Percentiles rank a stretch among this genome's conserved stretches.
phyloP scores from a whole-genome alignment of 2,329 filamentous ascomycete genomes.

The Didymella segeticola region DNA sequence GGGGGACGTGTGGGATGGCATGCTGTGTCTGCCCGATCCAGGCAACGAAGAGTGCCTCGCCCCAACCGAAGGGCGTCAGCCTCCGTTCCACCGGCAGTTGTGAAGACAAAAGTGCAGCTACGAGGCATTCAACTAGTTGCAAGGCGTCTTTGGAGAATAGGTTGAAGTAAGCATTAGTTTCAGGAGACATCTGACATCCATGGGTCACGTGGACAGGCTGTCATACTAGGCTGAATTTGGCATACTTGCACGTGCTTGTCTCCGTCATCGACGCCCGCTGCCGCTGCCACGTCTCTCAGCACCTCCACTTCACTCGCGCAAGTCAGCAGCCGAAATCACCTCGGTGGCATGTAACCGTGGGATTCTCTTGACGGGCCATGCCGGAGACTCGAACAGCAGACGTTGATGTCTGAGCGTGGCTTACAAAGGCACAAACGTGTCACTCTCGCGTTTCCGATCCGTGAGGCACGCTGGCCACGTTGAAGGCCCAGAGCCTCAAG shows the following conservation, averaged over 20 bases:
- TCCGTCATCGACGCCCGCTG: not conserved
- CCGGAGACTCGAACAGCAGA: not conserved
- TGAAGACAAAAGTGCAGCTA: too few species aligned
- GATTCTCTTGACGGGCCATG: not conserved
- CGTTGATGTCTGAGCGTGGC: not conserved
- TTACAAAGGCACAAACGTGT: slow-evolving; percentile 13
- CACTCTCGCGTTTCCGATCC: slow-evolving; percentile 14
- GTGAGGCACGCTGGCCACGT: slow-evolving; percentile 16
- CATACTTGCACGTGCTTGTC: not conserved
- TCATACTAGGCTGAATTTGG: not conserved
- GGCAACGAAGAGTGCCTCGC: not conserved
- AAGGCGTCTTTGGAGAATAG: not conserved
- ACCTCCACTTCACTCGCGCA: not conserved
- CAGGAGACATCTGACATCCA: not conserved
- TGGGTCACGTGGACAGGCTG: not conserved
- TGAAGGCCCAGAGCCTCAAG: not conserved
- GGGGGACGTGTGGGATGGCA: slow-evolving; percentile 7
- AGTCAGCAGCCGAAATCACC: not conserved
- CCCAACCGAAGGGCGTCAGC: not conserved
- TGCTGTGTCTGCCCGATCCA: not conserved
- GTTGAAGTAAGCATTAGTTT: not conserved
- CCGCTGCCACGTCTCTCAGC: not conserved
- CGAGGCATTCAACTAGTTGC: not conserved
- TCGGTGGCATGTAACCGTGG: not conserved
- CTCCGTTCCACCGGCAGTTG: not conserved